phyloP scores from a whole-genome alignment of 2,329 filamentous ascomycete species.

The Scolecobasidium constrictum region DNA sequence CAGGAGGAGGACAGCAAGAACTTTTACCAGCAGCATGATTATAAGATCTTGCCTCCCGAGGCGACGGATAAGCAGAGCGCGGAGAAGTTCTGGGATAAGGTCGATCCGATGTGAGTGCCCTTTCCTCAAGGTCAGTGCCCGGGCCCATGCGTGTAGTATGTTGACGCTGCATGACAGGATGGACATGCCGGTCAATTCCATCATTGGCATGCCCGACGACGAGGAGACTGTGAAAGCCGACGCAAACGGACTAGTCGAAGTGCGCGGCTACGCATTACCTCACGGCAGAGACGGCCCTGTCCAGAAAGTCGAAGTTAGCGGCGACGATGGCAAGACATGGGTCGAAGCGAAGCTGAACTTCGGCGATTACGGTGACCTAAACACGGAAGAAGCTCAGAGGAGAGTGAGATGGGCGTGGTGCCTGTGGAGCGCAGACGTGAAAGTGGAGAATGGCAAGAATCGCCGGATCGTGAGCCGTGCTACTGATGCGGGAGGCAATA shows the following conservation, averaged over 20 bases:
- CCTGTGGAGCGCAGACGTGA: constrained; percentile 40
- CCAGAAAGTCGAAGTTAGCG: constrained; percentile 41
- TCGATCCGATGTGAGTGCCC: constrained; percentile 39
- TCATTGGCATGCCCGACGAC: constrained; percentile 37
- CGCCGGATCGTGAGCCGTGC: constrained; percentile 42
- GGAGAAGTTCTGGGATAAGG: constrained; percentile 39
- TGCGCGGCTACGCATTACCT: constrained; percentile 46
- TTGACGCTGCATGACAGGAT: no score
- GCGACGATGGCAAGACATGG: constrained; percentile 41
- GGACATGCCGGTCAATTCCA: constrained; percentile 47
- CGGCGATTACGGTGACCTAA: constrained; percentile 16
- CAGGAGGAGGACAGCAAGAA: constrained; percentile 40
- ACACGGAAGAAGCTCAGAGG: constrained; percentile 10
- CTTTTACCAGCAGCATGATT: constrained; percentile 48
- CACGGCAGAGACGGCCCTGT: constrained; percentile 42
- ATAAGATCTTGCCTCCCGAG: constrained; percentile 46
- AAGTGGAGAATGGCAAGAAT: constrained; percentile 28
- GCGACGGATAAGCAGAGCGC: constrained; percentile 38
- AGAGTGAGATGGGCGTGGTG: constrained; percentile 45
- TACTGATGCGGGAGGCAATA: constrained; percentile 42
- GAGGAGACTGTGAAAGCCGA: constrained; percentile 31
- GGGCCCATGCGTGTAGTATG: no score
- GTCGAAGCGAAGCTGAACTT: constrained; percentile 30
- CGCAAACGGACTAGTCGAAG: constrained; percentile 32
- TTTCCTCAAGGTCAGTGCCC: no score